phyloP scores from a whole-genome alignment of 768 basidiomycete species.

The Neoboletus brunneissimus region DNA sequence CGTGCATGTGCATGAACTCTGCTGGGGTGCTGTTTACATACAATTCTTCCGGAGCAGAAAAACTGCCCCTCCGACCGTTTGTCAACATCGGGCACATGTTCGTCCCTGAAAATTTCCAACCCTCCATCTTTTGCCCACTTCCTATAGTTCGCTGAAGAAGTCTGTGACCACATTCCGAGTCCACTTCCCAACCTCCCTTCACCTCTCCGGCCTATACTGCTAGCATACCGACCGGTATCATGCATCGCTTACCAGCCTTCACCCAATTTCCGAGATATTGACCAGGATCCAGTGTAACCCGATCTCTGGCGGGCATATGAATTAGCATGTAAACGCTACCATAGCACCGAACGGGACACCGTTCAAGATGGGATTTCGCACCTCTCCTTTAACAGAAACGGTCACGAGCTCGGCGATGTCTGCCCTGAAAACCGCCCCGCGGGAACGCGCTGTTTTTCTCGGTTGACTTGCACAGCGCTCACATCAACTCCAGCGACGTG shows the following conservation, averaged over 20 bases:
- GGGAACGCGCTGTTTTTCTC: conserved; percentile 6
- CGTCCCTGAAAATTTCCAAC: conserved; percentile 10
- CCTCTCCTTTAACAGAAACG: neutral
- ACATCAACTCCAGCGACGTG: conserved; percentile 3
- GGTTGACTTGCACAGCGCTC: conserved; percentile 8
- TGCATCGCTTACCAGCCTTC: conserved; percentile 6
- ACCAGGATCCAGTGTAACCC: conserved; percentile 7
- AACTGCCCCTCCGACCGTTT: conserved; percentile 3
- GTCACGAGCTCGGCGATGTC: conserved; percentile 6
- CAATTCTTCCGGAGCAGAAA: conserved; percentile 3
- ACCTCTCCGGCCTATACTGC: neutral
- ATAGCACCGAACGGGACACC: neutral
- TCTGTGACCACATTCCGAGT: conserved; percentile 5
- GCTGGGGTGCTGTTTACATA: conserved; percentile 8
- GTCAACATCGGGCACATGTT: conserved; percentile 5
- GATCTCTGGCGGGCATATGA: conserved; percentile 10
- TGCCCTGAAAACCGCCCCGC: conserved; percentile 2
- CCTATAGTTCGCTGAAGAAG: conserved; percentile 7
- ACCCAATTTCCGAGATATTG: conserved; percentile 19
- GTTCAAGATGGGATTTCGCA: neutral
- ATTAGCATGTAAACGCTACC: conserved; percentile 4
- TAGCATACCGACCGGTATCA: conserved; percentile 3
- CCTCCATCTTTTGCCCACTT: conserved; percentile 5
- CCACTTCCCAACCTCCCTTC: neutral
- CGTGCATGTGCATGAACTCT: neutral